Conservation (phyloP, 1,284 basidiomycete species). For the Vanrija humicola region DNA sequence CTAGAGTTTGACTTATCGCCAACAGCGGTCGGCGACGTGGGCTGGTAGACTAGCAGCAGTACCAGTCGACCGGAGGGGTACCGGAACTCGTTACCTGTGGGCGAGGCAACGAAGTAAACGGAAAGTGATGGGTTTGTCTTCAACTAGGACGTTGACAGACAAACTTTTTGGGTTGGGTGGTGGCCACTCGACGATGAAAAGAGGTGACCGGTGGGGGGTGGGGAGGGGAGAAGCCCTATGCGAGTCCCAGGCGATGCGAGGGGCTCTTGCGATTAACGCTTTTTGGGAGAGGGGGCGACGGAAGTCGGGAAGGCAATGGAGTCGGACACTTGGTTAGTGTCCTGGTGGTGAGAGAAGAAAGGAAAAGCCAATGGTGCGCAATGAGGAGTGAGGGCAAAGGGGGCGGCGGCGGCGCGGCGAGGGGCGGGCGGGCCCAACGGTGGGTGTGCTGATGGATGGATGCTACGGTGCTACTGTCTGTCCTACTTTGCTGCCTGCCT, state of each 20-base stretch:
- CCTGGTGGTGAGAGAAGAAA: not conserved
- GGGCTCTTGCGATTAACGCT: slow-evolving; percentile 7
- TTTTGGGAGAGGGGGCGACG: not conserved
- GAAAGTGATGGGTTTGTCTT: too few relatives aligned
- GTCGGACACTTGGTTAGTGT: slow-evolving; percentile 6
- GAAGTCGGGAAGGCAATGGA: not conserved
- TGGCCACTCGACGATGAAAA: too few relatives aligned
- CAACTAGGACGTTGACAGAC: not conserved
- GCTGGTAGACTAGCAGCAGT: too few relatives aligned
- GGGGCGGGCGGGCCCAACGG: not conserved
- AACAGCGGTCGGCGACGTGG: too few relatives aligned
- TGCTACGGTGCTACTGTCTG: too few relatives aligned
- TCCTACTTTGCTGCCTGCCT: too few relatives aligned
- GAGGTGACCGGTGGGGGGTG: not conserved
- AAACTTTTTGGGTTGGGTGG: not conserved
- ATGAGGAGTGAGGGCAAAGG: not conserved
- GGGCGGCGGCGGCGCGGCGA: not conserved
- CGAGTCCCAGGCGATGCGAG: not conserved
- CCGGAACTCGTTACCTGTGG: not conserved
- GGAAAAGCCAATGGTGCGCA: not conserved
- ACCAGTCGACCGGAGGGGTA: not conserved
- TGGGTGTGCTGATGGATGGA: too few relatives aligned
- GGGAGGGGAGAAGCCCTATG: not conserved
- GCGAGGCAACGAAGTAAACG: too few relatives aligned
- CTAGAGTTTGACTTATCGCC: too few relatives aligned